Evolutionary conservation across 2,329 filamentous ascomycete genomes (phyloP).

Genomic region (Penicillium sp.): DNA sequence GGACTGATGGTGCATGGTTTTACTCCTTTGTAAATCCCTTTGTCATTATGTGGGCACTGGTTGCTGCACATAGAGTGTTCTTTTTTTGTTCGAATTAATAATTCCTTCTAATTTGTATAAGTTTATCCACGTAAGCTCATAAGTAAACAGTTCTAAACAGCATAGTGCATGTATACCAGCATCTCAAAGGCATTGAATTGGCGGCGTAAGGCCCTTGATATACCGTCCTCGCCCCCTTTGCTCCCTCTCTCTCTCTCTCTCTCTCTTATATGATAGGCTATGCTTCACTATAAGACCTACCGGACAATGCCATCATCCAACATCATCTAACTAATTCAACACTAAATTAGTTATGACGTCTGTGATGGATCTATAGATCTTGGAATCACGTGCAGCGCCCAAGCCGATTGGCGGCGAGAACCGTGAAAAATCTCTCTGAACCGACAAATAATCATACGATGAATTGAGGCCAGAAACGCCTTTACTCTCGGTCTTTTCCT

Average conservation of each 20-base stretch:
- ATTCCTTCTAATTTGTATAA: conserved; percentile 1
- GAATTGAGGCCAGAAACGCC: conserved; percentile 9
- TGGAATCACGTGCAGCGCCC: conserved; percentile 22
- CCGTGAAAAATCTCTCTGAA: conserved; percentile 22
- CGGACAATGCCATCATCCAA: not conserved
- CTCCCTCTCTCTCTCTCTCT: not conserved
- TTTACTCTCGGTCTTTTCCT: not conserved
- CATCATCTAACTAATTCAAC: not conserved
- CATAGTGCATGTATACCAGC: not conserved
- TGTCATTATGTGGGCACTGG: conserved; percentile 21
- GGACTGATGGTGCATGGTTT: conserved; percentile 10
- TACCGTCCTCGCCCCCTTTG: not conserved
- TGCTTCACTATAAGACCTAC: not conserved
- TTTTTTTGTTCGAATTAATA: conserved; percentile 16
- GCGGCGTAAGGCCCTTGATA: not conserved
- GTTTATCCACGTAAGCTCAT: not conserved
- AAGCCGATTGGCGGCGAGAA: conserved; percentile 28
- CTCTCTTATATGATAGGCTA: too few relatives aligned
- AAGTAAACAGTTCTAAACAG: not conserved
- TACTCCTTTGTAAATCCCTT: conserved; percentile 11
- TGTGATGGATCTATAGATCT: conserved; percentile 12
- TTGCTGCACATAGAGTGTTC: conserved; percentile 20
- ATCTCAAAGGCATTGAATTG: not conserved
- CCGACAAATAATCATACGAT: conserved; percentile 9
- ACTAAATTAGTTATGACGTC: conserved; percentile 10